phyloP scores from a whole-genome alignment of 495 filamentous ascomycete species.

The Beverwykella pulmonaria region DNA sequence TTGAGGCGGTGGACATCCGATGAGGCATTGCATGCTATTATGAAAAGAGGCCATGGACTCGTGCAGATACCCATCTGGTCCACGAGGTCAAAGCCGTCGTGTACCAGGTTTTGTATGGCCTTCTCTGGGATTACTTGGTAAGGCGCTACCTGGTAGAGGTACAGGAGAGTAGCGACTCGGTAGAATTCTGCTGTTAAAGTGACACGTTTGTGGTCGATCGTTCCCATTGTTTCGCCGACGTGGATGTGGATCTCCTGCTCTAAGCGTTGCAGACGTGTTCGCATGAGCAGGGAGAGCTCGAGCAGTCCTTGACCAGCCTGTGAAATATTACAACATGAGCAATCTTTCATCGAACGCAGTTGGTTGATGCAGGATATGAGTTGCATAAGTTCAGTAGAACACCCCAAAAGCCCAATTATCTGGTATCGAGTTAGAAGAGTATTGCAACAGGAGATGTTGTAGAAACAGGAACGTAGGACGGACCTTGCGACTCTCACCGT shows the following conservation, averaged over 20 bases:
- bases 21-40: constrained; percentile 13
- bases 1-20: constrained; percentile 9
- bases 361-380: constrained; percentile 28
- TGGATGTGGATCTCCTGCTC: constrained; percentile 22
- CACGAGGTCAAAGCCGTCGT: constrained; percentile 6
- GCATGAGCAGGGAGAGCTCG: constrained; percentile 2
- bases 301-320: not conserved
- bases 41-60: constrained; percentile 33
- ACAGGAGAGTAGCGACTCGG: constrained; percentile 19
- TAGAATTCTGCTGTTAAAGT: constrained; percentile 28
- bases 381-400: constrained; percentile 20
- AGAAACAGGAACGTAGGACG: not conserved
- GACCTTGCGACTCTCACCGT: constrained; percentile 8
- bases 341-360: not conserved
- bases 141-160: constrained; percentile 22
- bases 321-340: not conserved
- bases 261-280: constrained; percentile 5
- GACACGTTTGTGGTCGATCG: constrained; percentile 16
- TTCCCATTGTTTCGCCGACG: constrained; percentile 3
- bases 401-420: constrained; percentile 23
- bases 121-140: not conserved
- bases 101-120: not conserved
- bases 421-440: not conserved
- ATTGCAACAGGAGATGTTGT: not conserved
- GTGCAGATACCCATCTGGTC: constrained; percentile 24